A percentile compares a stretch with the other conserved stretches of the same genome.
phyloP scores from a whole-genome alignment of 129 eudicot species.

The Glebionis coronaria region DNA sequence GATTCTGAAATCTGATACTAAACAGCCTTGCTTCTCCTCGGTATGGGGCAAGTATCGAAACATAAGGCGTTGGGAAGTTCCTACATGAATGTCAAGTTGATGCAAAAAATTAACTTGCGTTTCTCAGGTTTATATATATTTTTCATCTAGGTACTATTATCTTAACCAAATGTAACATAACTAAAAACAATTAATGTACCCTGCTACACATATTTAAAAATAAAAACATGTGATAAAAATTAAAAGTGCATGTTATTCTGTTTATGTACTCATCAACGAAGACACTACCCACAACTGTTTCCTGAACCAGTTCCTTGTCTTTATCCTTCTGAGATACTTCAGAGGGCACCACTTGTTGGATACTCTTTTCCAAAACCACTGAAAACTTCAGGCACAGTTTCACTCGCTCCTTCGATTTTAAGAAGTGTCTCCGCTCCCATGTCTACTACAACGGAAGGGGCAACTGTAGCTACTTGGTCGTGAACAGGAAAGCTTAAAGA shows the following conservation, averaged over 20 bases:
- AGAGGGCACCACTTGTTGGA: slow-evolving; percentile 13
- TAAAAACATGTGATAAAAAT: not conserved
- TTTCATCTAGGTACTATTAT: not conserved
- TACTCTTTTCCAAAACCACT: slow-evolving; percentile 15
- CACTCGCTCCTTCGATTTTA: slow-evolving; percentile 6
- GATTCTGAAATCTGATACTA: no score
- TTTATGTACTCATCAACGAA: slow-evolving; percentile 33
- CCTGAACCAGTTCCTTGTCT: not conserved
- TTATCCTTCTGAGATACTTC: slow-evolving; percentile 18
- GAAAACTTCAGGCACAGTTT: slow-evolving; percentile 20
- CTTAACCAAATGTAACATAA: not conserved
- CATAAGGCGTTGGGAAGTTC: no score
- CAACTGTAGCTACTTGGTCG: slow-evolving; percentile 14
- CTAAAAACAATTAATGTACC: not conserved
- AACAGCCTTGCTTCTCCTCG: no score
- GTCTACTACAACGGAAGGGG: slow-evolving; percentile 19
- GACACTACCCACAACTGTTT: not conserved
- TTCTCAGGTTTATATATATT: not conserved
- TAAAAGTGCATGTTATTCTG: not conserved
- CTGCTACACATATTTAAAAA: not conserved
- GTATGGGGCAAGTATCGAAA: no score
- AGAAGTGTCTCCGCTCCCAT: slow-evolving; percentile 12
- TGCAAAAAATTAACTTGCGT: not conserved
- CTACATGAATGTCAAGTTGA: slow-evolving; percentile 11
- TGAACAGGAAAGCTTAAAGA: not conserved